Base-by-base conservation (phyloP, 108 stramenopile species). In the Discostella pseudostelligera region DNA sequence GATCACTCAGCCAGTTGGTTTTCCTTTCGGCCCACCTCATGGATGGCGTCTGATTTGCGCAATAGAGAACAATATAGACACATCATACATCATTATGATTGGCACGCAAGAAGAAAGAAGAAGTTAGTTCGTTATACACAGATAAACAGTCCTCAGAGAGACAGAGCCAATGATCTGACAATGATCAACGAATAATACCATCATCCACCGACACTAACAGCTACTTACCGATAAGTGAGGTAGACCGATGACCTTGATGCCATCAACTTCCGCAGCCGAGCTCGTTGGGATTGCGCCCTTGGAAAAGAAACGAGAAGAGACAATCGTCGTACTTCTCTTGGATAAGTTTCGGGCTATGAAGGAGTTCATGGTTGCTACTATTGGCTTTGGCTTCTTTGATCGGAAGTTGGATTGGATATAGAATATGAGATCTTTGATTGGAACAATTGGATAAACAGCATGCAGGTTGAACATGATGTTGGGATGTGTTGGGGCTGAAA, bases 11-110 rank as follows among this genome's bases (percentile, higher is more conserved):
- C 63, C 63, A 73, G 55, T 80, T 47, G 39, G 67, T 74, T 58
- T 79, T 76, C 59, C 62, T 79, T 22, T 76, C 53, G 44, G 71
- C 62, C 42, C 44, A 64, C 40, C 44, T 79, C 65, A 73, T 77
- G 36, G 73, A 79, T 55, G 70, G 37, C 8, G 58, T 82, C 60
- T 70, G 43, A 54, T 63, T 12, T 9, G 29, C 51, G 19, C 16
- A 36, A 5, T 40, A 35, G 36, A 12, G 22, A 1, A 65, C n/a
- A n/a, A n/a, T n/a, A n/a, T n/a, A n/a, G n/a, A n/a, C n/a, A n/a
- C n/a, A n/a, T n/a, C n/a, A n/a, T 20, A 24, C 4, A 4, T 16
- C 24, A 21, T 40, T 25, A 35, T 11, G 22, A 37, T 51, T 3
- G 35, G 12, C 22, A 26, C 8, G 39, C 36, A 48, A 20, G 1